Evolutionary conservation across 768 basidiomycete genomes (phyloP), one percentile per base, ranked within the genome.

Genomic region (Hemileccinum rubropunctum): DNA sequence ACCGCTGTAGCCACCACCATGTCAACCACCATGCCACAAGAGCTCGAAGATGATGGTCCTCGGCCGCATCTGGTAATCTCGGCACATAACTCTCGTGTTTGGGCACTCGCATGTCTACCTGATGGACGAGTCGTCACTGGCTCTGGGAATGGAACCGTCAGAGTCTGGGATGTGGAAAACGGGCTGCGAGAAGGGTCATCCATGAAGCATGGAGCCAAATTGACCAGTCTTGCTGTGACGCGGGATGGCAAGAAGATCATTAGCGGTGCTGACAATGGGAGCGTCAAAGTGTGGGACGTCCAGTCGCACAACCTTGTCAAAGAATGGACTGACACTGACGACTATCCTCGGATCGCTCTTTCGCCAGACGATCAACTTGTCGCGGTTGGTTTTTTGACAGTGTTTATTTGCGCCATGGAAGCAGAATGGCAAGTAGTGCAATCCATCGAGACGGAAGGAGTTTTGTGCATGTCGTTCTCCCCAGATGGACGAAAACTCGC

Each of bases 391-490:
- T 2, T 1, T 10, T 6, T 10, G 34, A 35, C 5, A n/a, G 14
- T 35, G 15, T 35, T n/a, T 6, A 35, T 35, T 17, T 28, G 9
- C 27, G 27, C 27, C 4, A 28, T 28, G 27, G 27, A 28, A 28
- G 27, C 5, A 9, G 27, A 28, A 9, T 28, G 28, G 8, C 28
- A 30, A 8, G 28, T 30, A 2, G 2, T 4, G 11, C 11, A 30
- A 30, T 30, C 28, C 28, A 12, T 30, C 28, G 8, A 30, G 28
- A 14, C 12, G 18, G 23, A 4, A 0, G 1, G 0, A 6, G 4
- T 44, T 1, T 27, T 1, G 6, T 48, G 17, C 23, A 13, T 51
- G 46, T 21, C 8, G 7, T 51, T 56, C 45, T 51, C 55, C 9
- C 45, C 45, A 0, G 12, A 40, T 1, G 26, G 57, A 0, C 3